Evolutionary conservation across 768 basidiomycete genomes (phyloP), one percentile per base, ranked within the genome.

Genomic region (Macrolepiota dolichaula): DNA sequence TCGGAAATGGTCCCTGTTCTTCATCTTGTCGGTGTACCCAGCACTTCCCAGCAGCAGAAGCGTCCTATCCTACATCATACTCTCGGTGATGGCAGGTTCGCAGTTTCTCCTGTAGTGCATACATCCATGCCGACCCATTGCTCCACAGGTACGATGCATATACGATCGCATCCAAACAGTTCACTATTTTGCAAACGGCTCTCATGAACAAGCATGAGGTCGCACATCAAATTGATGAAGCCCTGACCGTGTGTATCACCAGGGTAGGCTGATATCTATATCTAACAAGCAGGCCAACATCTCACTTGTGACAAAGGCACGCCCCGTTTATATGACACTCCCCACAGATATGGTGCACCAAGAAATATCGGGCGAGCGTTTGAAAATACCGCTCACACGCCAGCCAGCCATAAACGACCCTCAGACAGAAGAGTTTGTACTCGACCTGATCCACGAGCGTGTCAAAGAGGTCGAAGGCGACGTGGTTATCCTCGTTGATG

Each of bases 1-100:
- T 86, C 92, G 50, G 94, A 97, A 72, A 89, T 92, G 77, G 86
- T 96, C 4, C 95, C 94, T 12, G 81, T 96, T 1, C 77, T 97
- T 11, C 94, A 96, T 67, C 81, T 97, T 57, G 95, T 88, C 27
- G 94, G 95, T 49, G 84, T 84, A 0, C 94, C 94, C 1, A 88
- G 83, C 67, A 92, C 88, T 2, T 65, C 72, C 13, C 86, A 94
- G 66, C 88, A 92, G 67, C 85, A 84, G 72, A 74, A 75, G 25
- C 82, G 84, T 40, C 86, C 90, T 1, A 77, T 94, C 70, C 79
- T 96, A 35, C 93, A 95, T 68, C 94, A 96, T 67, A 94, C 92
- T 0, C 83, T 96, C 17, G 94, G 92, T 51, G 89, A 94, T 66
- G 92, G 89, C 62, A 80, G 86, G 87, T 85, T 65, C 32, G 66